A percentile compares a stretch with the other conserved stretches of the same genome.
These are phyloP conservation scores for Psilocybe tampanensis DNA, from an alignment of 768 basidiomycete species.

Conservation along the genomic window DNA sequence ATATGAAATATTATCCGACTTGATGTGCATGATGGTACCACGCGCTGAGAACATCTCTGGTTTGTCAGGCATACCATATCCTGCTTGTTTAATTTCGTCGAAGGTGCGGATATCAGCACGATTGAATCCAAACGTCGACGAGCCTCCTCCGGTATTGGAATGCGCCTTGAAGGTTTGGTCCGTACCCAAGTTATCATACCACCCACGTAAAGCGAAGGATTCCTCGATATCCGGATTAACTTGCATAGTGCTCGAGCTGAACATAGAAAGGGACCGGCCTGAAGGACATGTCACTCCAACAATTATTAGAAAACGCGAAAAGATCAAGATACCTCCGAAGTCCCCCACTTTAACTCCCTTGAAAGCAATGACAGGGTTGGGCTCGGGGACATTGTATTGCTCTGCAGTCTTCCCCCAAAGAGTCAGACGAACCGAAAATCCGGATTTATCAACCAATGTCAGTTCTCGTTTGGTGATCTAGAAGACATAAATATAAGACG, in stretches of 20 bases:
- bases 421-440: conserved; percentile 79
- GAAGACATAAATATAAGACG: background rate
- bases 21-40: conserved; percentile 89
- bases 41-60: conserved; percentile 78
- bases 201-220: conserved; percentile 83
- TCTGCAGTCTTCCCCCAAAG: conserved; percentile 98
- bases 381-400: conserved; percentile 54
- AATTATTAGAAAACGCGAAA: background rate
- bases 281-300: conserved; percentile 7
- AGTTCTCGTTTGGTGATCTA: conserved; percentile 91
- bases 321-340: conserved; percentile 66
- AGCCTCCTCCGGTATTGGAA: conserved; percentile 46
- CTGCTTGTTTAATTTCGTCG: conserved; percentile 75
- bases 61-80: conserved; percentile 76
- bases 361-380: conserved; percentile 83
- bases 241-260: conserved; percentile 79
- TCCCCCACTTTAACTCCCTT: conserved; percentile 94
- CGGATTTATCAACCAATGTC: conserved; percentile 82
- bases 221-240: conserved; percentile 92
- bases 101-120: conserved; percentile 75
- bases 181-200: conserved; percentile 81
- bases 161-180: conserved; percentile 73
- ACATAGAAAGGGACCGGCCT: conserved; percentile 87
- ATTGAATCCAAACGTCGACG: conserved; percentile 51
- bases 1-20: conserved; percentile 79